A percentile compares a stretch with the other conserved stretches of the same genome.
These are phyloP conservation scores for Papiliotrema flavescens DNA, from an alignment of 1,284 basidiomycete species.

Conservation along the genomic window DNA sequence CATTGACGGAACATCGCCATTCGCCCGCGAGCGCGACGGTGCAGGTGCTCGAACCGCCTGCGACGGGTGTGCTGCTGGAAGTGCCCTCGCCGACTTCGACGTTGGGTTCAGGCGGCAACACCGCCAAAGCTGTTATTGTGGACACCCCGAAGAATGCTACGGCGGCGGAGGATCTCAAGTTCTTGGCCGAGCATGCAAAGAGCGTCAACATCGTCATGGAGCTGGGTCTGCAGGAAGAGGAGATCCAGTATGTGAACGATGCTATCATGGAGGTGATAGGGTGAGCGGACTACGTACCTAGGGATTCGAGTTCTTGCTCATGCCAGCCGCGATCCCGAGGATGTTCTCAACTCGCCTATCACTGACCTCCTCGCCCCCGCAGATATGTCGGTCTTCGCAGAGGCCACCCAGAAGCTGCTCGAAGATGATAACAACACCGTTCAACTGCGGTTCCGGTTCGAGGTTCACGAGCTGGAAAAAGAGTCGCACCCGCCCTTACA, in stretches of 20 bases:
- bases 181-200: conserved; percentile 87
- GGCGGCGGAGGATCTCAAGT: conserved; percentile 74
- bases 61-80: conserved; percentile 16
- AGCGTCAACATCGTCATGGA: conserved; percentile 95
- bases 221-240: conserved; percentile 84
- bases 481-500: conserved; percentile 40
- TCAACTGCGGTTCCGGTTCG: conserved; percentile 83
- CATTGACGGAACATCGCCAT: conserved; percentile 11
- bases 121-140: conserved; percentile 4
- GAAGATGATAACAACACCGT: conserved; percentile 93
- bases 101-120: conserved; percentile 8
- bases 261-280: conserved; percentile 87
- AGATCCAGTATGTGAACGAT: conserved; percentile 86
- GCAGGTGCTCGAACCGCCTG: conserved; percentile 11
- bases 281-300: conserved; percentile 56
- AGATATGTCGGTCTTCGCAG: conserved; percentile 82
- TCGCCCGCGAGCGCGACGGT: conserved; percentile 14
- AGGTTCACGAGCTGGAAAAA: conserved; percentile 46
- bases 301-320: conserved; percentile 9
- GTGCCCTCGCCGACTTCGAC: conserved; percentile 14
- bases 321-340: conserved; percentile 74
- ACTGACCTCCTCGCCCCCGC: conserved; percentile 75
- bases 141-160: conserved; percentile 54
- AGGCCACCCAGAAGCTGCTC: conserved; percentile 79
- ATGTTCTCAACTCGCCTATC: conserved; percentile 73